Base-by-base conservation (phyloP, 2,329 filamentous ascomycete species). In the Diaporthe citrichinensis region DNA sequence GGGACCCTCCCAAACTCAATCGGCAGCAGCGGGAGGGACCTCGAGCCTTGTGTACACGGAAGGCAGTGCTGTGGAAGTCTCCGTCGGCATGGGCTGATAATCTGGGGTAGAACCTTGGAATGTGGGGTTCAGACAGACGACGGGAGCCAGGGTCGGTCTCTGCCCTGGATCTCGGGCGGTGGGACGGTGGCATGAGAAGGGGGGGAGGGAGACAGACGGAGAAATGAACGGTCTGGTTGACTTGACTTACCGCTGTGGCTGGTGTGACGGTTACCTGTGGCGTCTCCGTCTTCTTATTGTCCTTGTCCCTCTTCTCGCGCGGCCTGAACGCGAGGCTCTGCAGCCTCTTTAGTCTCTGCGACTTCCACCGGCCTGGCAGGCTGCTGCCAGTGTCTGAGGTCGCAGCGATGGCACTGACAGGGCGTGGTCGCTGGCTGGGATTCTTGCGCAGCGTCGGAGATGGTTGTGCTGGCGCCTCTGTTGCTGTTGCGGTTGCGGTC, bases 401-500 rank as follows among this genome's bases (percentile, higher is more conserved):
- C 12, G 49, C 65, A 31, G 49, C 65, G 4, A 69, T 41, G 65
- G 49, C 65, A 69, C 65, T 69, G 65, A 69, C 65, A 14, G 65
- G 65, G 49, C 65, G 65, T 55, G 65, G 49, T 55, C 87, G 74
- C 82, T 81, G 57, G 84, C 81, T 62, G 46, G 34, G 73, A 39
- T 67, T 49, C 58, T 44, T 36, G 28, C 57, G 55, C 58, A 51
- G 58, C 51, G 14, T 69, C 10, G 36, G 49, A 9, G 34, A 51
- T 15, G 39, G 55, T 34, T 53, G 68, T n/a, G 58, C 34, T 67
- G 58, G 61, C 61, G 28, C 20, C 44, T 17, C 61, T 67, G 31
- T 9, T 59, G 57, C 44, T 25, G 20, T 15, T 36, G 23, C 34
- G 25, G 34, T 31, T 25, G 46, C 62, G 9, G 34, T 31, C 17